Conservation (phyloP, 768 basidiomycete genomes). For the Artomyces pyxidatus region DNA sequence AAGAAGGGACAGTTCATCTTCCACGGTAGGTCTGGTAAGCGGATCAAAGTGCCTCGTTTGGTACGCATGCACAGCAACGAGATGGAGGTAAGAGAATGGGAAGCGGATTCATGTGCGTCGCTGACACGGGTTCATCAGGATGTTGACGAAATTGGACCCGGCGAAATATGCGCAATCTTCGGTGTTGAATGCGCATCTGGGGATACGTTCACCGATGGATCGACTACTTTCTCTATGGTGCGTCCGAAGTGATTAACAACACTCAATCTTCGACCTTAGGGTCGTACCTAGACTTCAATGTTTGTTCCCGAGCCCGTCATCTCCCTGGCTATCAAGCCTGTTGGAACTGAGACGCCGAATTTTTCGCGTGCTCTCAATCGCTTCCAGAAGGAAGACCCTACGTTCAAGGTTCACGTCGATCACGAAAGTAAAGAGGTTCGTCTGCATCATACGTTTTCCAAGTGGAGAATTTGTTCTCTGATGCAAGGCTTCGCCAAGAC, state of each 20-base stretch:
- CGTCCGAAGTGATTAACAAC: conserved; percentile 13
- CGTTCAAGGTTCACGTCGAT: conserved; percentile 96
- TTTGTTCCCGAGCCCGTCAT: conserved; percentile 98
- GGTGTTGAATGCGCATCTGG: conserved; percentile 98
- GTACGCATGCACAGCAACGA: conserved; percentile 99
- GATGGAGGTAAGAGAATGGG: conserved; percentile 70
- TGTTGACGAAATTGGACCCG: conserved; percentile 87
- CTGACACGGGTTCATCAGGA: conserved; percentile 44
- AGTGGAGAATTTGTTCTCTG: neutral
- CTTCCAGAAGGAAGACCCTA: conserved; percentile 98
- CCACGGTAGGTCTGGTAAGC: conserved; percentile 93
- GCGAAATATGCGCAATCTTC: conserved; percentile 99
- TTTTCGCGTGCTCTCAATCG: conserved; percentile 95
- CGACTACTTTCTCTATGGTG: conserved; percentile 89
- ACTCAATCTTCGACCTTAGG: neutral
- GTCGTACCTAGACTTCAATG: conserved; percentile 75
- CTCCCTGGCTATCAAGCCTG: conserved; percentile 87
- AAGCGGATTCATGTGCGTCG: neutral
- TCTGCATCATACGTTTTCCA: conserved; percentile 5
- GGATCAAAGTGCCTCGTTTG: conserved; percentile 90
- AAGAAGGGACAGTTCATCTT: conserved; percentile 80
- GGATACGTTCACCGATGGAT: conserved; percentile 95
- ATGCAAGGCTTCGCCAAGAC: conserved; percentile 43
- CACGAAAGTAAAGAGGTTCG: conserved; percentile 84
- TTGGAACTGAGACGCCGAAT: conserved; percentile 89